Conservation (phyloP, 805 yeast genomes). For the Nakazawaea ishiwadae region DNA sequence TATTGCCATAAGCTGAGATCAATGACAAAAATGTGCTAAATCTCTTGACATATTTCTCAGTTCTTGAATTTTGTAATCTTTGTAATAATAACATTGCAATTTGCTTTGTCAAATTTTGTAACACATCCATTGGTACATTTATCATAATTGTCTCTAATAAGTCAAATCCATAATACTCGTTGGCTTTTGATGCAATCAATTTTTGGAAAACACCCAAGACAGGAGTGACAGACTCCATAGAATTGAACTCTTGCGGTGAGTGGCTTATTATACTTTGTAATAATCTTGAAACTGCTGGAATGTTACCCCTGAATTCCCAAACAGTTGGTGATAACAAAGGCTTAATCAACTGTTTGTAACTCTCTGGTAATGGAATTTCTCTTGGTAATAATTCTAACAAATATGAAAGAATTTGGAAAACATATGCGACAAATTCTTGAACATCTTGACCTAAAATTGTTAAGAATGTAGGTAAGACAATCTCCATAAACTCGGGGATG, state of each 20-base stretch:
- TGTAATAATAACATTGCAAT: slow-evolving; percentile 74
- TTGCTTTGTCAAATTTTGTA: slow-evolving; percentile 59
- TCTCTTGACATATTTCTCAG: slow-evolving; percentile 74
- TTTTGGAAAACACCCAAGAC: slow-evolving; percentile 96
- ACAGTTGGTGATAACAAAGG: slow-evolving; percentile 87
- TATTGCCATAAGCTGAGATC: slow-evolving; percentile 22
- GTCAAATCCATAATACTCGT: slow-evolving; percentile 83
- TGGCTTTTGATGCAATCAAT: slow-evolving; percentile 75
- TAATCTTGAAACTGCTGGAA: slow-evolving; percentile 87
- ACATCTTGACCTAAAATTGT: slow-evolving; percentile 72
- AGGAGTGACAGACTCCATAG: slow-evolving; percentile 52
- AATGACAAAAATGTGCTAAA: slow-evolving; percentile 57
- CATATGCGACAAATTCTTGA: slow-evolving; percentile 91
- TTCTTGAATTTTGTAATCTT: slow-evolving; percentile 73
- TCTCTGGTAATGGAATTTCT: slow-evolving; percentile 49
- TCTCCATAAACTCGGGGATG: slow-evolving; percentile 36
- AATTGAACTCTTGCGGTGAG: slow-evolving; percentile 35
- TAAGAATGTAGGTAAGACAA: slow-evolving; percentile 64
- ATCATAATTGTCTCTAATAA: slow-evolving; percentile 65
- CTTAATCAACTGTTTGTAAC: slow-evolving; percentile 61
- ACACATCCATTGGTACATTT: slow-evolving; percentile 42
- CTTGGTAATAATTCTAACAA: slow-evolving; percentile 59
- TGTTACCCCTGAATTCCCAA: slow-evolving; percentile 91
- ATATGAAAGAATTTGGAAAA: slow-evolving; percentile 84
- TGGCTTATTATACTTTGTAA: slow-evolving; percentile 60